Evolutionary conservation across 2,329 filamentous ascomycete genomes (phyloP).

Genomic region (Parastagonospora avenae): DNA sequence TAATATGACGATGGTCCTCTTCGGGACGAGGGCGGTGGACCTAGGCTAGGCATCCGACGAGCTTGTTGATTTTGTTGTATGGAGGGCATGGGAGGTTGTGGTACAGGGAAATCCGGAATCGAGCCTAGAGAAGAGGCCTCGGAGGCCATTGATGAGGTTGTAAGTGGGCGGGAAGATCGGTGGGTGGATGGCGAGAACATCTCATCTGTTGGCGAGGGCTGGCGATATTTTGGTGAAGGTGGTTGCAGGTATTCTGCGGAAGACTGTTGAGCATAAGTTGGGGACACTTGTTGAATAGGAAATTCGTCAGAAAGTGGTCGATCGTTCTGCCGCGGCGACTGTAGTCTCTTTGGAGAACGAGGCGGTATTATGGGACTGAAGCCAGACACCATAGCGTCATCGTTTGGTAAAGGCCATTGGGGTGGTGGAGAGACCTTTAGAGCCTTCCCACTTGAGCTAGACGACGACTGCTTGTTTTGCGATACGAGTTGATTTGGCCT

Average conservation of each 20-base stretch:
- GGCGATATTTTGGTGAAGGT: conserved; percentile 24
- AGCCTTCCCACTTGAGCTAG: conserved; percentile 16
- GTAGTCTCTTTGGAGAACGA: conserved; percentile 39
- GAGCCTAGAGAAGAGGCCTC: conserved; percentile 47
- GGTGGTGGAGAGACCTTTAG: conserved; percentile 41
- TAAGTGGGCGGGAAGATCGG: conserved; percentile 41
- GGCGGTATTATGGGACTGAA: conserved; percentile 28
- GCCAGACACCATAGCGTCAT: conserved; percentile 29
- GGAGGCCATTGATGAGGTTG: conserved; percentile 45
- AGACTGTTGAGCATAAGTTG: conserved; percentile 22
- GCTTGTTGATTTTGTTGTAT: conserved; percentile 44
- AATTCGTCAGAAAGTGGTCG: conserved; percentile 46
- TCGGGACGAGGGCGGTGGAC: conserved; percentile 55
- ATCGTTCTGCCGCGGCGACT: conserved; percentile 49
- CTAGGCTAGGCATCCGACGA: conserved; percentile 50
- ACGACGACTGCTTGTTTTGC: conserved; percentile 24
- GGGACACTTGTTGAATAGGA: conserved; percentile 37
- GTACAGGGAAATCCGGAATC: conserved; percentile 50
- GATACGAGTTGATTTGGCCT: conserved; percentile 42
- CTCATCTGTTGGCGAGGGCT: conserved; percentile 40
- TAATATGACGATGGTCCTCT: conserved; percentile 57
- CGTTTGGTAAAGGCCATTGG: conserved; percentile 55
- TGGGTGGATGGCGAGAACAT: conserved; percentile 39
- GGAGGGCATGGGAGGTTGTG: conserved; percentile 39
- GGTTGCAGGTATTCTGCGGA: conserved; percentile 30